A percentile compares a stretch with the other conserved stretches of the same genome.
Conservation (phyloP, 495 filamentous ascomycete genomes). For the Penicillium daleae region DNA sequence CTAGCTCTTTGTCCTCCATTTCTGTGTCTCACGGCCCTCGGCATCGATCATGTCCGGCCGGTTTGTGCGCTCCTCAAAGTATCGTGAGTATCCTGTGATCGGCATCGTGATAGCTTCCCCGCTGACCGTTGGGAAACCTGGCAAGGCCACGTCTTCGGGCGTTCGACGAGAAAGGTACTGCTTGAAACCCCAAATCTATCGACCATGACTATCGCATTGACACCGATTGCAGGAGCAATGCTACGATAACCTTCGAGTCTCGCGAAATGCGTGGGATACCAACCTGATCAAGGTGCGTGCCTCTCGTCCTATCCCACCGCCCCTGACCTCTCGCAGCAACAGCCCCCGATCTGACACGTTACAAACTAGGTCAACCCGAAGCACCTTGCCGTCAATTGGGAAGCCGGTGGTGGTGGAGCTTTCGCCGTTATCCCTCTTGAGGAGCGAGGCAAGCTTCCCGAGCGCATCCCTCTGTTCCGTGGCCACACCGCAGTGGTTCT, state of each 20-base stretch:
- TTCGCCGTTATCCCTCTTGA: constrained; percentile 94
- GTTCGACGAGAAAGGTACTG: constrained; percentile 85
- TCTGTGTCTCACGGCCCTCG: constrained; percentile 14
- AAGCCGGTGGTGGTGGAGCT: constrained; percentile 92
- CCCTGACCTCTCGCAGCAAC: constrained; percentile 33
- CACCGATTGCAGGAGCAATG: constrained; percentile 68
- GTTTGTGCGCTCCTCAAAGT: constrained; percentile 98
- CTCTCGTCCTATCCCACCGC: constrained; percentile 25
- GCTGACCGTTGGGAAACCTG: constrained; percentile 38
- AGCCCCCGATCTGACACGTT: constrained; percentile 28
- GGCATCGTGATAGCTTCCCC: constrained; percentile 22
- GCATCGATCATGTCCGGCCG: constrained; percentile 78
- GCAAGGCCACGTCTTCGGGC: constrained; percentile 96
- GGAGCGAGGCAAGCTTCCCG: constrained; percentile 86
- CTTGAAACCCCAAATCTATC: constrained; percentile 1
- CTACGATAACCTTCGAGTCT: constrained; percentile 95
- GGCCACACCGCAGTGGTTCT: constrained; percentile 94
- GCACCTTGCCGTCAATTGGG: constrained; percentile 97
- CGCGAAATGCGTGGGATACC: constrained; percentile 98
- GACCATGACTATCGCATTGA: constrained; percentile 7
- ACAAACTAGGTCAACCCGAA: constrained; percentile 81
- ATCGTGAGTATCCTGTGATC: constrained; percentile 68
- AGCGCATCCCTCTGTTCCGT: constrained; percentile 91
- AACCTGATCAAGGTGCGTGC: constrained; percentile 87
- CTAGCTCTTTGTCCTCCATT: constrained; percentile 16